These are phyloP conservation scores for Aureobasidium sp. DNA, from an alignment of 2,329 filamentous ascomycete genomes.

Conservation along the genomic window DNA sequence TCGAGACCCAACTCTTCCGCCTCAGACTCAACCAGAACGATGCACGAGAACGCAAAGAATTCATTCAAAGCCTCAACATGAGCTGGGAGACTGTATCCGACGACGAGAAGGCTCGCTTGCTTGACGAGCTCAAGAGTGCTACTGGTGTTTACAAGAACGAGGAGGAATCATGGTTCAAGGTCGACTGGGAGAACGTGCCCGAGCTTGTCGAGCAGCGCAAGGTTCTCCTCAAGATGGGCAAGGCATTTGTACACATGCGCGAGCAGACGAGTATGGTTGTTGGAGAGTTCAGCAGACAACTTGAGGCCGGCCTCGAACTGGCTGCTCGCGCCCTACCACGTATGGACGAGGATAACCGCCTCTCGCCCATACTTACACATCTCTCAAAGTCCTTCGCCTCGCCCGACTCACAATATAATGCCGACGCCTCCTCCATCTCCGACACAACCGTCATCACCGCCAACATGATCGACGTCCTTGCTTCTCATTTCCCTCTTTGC, in stretches of 20 bases:
- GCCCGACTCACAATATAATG: constrained; percentile 73
- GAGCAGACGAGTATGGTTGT: constrained; percentile 87
- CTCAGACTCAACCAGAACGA: constrained; percentile 74
- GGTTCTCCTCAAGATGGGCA: constrained; percentile 69
- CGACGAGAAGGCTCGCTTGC: constrained; percentile 65
- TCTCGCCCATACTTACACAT: constrained; percentile 66
- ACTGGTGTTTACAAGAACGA: constrained; percentile 49
- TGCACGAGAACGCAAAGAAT: constrained; percentile 59
- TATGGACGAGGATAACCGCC: constrained; percentile 90
- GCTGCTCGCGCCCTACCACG: constrained; percentile 86
- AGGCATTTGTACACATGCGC: constrained; percentile 80
- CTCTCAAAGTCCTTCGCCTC: constrained; percentile 95
- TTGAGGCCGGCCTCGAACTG: constrained; percentile 80
- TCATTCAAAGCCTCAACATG: constrained; percentile 67
- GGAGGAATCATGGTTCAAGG: constrained; percentile 89
- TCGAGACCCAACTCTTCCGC: constrained; percentile 84
- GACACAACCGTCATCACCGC: constrained; percentile 68
- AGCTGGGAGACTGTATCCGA: constrained; percentile 78
- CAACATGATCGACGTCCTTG: constrained; percentile 68
- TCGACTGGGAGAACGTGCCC: constrained; percentile 88
- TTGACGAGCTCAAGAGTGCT: constrained; percentile 52
- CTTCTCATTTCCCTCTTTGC: constrained; percentile 79
- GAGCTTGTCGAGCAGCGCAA: constrained; percentile 75
- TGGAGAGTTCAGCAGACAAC: constrained; percentile 68
- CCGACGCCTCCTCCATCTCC: constrained; percentile 47